These are phyloP conservation scores for Marsdenia floribunda DNA, from an alignment of 257 asterid genomes.

Conservation along the genomic window DNA sequence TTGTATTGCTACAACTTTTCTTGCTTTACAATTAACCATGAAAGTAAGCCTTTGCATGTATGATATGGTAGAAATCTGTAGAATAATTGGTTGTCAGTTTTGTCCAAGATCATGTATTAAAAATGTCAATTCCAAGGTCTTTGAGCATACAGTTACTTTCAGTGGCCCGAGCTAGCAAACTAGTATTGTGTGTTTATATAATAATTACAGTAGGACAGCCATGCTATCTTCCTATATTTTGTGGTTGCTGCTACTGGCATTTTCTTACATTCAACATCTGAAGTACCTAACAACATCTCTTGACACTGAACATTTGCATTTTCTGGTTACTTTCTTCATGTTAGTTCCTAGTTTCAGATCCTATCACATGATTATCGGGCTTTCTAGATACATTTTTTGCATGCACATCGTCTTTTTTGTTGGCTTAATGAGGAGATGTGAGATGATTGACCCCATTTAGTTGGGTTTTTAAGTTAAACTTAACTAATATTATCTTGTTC, in stretches of 20 bases:
- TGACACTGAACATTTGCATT: neutral
- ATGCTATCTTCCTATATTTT: neutral
- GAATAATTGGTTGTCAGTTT: neutral
- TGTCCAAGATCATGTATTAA: neutral
- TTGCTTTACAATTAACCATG: neutral
- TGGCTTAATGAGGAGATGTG: neutral
- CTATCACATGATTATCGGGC: neutral
- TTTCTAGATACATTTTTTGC: neutral
- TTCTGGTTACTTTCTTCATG: neutral
- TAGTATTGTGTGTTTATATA: too few species aligned
- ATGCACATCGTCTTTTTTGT: neutral
- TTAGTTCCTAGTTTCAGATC: neutral
- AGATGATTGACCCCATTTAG: too few species aligned
- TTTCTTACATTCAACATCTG: neutral
- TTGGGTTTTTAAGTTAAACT: neutral
- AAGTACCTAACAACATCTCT: neutral
- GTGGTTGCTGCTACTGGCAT: neutral
- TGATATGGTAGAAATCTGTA: neutral
- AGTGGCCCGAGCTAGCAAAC: neutral
- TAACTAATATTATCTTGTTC: conserved; percentile 15
- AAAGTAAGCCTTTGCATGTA: neutral
- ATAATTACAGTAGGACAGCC: neutral
- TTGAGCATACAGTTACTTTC: neutral
- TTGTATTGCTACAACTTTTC: neutral
- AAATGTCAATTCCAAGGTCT: neutral